These are phyloP conservation scores for Pythium sp. DNA, from an alignment of 352 stramenopile genomes.

Conservation along the genomic window DNA sequence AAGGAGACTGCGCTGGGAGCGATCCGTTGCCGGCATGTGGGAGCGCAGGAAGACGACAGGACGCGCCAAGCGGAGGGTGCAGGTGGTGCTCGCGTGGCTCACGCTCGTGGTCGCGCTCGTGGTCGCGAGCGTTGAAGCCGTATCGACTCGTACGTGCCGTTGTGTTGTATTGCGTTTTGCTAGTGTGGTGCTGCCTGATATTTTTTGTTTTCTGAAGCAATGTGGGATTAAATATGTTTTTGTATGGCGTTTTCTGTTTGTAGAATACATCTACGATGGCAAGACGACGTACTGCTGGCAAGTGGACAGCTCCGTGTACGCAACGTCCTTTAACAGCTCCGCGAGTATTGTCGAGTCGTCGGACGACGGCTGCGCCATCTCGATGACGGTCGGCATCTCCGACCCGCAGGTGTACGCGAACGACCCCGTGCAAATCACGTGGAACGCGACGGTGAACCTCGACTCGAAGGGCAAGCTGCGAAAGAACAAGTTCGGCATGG, in stretches of 20 bases:
- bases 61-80: slow-evolving; percentile 3
- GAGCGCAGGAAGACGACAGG: slow-evolving; percentile 1
- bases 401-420: slow-evolving; percentile 46
- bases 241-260: background rate
- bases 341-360: slow-evolving; percentile 32
- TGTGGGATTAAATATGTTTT: background rate
- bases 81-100: slow-evolving; percentile 15
- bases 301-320: slow-evolving; percentile 52
- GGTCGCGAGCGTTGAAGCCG: slow-evolving; percentile 9
- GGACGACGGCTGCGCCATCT: slow-evolving; percentile 48
- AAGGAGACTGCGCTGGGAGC: slow-evolving; percentile 5
- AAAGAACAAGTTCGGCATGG: slow-evolving; percentile 47
- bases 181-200: background rate
- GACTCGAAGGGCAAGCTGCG: slow-evolving; percentile 28
- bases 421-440: slow-evolving; percentile 58
- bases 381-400: slow-evolving; percentile 42
- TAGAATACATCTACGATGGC: slow-evolving; percentile 31
- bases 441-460: slow-evolving; percentile 57
- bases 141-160: slow-evolving; percentile 9
- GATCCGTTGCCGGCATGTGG: slow-evolving; percentile 11
- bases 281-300: slow-evolving; percentile 63
- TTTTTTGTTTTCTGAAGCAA: background rate
- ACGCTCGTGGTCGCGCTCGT: slow-evolving; percentile 17
- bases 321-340: slow-evolving; percentile 40
- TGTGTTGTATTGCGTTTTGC: background rate